phyloP scores from a whole-genome alignment of 805 yeast species.

The Wickerhamomyces pijperi region DNA sequence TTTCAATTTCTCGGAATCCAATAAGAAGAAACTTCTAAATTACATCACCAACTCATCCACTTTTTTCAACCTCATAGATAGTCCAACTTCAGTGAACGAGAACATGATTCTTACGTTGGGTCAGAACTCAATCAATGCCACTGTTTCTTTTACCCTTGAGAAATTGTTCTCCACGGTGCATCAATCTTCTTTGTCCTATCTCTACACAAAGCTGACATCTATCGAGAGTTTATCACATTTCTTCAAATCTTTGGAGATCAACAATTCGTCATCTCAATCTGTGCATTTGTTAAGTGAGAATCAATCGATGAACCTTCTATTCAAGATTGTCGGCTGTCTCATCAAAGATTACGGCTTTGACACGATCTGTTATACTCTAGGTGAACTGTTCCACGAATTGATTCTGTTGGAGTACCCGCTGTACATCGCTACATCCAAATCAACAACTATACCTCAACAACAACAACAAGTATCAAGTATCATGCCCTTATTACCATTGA shows the following conservation, averaged over 20 bases:
- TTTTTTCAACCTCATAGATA: constrained; percentile 36
- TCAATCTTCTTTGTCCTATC: constrained; percentile 42
- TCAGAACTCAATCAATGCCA: constrained; percentile 37
- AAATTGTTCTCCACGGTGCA: constrained; percentile 45
- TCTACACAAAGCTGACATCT: constrained; percentile 33
- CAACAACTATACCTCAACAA: constrained; percentile 13
- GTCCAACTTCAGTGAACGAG: constrained; percentile 15
- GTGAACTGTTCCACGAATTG: constrained; percentile 56
- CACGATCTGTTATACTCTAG: constrained; percentile 46
- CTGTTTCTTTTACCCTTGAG: constrained; percentile 54
- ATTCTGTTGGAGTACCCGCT: constrained; percentile 57
- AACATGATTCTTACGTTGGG: constrained; percentile 51
- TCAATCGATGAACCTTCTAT: constrained; percentile 42
- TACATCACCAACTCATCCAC: constrained; percentile 53
- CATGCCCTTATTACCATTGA: constrained; percentile 19
- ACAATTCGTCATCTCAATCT: constrained; percentile 11
- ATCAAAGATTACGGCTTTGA: constrained; percentile 78
- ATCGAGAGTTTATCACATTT: constrained; percentile 24
- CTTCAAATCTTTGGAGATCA: constrained; percentile 29
- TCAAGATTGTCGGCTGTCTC: constrained; percentile 55
- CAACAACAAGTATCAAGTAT: constrained; percentile 15
- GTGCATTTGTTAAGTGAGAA: constrained; percentile 29
- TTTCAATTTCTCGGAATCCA: constrained; percentile 14
- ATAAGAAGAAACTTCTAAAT: constrained; percentile 27
- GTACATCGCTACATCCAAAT: constrained; percentile 16